A percentile compares a stretch with the other conserved stretches of the same genome.
These are phyloP conservation scores for Claviceps africana DNA, from an alignment of 2,329 filamentous ascomycete genomes.

Conservation along the genomic window DNA sequence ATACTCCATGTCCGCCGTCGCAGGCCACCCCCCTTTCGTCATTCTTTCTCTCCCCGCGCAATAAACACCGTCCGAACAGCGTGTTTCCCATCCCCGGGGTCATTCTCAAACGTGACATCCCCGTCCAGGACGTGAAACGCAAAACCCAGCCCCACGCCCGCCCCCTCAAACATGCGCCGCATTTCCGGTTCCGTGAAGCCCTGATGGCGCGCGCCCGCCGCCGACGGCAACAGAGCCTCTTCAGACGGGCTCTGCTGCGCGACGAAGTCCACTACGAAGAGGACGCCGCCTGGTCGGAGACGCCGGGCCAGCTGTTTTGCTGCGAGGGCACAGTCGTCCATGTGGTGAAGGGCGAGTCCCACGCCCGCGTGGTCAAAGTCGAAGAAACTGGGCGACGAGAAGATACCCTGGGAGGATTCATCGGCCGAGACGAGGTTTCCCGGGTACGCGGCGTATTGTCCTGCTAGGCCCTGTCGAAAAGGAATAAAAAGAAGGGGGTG, in stretches of 20 bases:
- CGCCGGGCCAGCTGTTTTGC: constrained; percentile 45
- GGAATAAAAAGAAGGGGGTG: too few species aligned
- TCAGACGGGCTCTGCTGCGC: constrained; percentile 29
- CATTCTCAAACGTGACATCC: constrained; percentile 29
- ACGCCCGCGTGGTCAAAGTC: constrained; percentile 56
- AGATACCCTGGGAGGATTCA: constrained; percentile 34
- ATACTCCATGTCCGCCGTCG: too few species aligned
- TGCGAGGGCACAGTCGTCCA: constrained; percentile 47
- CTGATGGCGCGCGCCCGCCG: constrained; percentile 45
- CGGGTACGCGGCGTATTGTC: constrained; percentile 41
- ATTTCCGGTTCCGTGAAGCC: constrained; percentile 52
- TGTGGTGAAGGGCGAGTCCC: constrained; percentile 52
- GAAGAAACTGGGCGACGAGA: constrained; percentile 48
- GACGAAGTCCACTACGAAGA: constrained; percentile 56
- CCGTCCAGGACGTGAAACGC: constrained; percentile 38
- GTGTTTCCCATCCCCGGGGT: constrained; percentile 18
- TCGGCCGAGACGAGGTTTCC: constrained; percentile 41
- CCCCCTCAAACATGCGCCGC: constrained; percentile 45
- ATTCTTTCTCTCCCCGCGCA: constrained; percentile 12
- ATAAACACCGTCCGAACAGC: constrained; percentile 26
- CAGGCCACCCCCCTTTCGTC: too few species aligned
- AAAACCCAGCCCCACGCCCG: constrained; percentile 45
- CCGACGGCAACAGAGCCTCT: constrained; percentile 4
- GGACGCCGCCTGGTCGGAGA: constrained; percentile 49
- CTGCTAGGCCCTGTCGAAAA: constrained; percentile 28